These are phyloP conservation scores for Axilococcus clingmanii DNA, from an alignment of 139 green algal genomes.

Conservation along the genomic window DNA sequence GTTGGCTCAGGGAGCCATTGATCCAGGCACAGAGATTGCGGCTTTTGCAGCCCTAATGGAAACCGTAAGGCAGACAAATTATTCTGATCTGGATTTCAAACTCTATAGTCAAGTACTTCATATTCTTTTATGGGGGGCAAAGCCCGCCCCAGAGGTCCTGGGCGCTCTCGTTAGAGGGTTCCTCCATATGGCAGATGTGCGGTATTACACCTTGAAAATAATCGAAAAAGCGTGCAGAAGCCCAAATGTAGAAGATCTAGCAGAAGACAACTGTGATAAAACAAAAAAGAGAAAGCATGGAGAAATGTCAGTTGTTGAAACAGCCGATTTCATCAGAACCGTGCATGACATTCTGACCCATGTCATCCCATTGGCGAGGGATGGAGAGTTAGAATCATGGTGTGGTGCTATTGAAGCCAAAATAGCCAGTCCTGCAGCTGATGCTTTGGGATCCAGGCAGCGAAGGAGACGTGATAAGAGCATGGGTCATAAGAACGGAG, in stretches of 20 bases:
- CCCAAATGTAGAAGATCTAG: neutral
- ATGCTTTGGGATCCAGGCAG: slow-evolving; percentile 34
- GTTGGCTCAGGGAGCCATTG: neutral
- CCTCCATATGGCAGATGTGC: slow-evolving; percentile 36
- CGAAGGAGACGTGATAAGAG: slow-evolving; percentile 47
- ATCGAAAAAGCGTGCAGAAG: slow-evolving; percentile 22
- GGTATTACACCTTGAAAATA: slow-evolving; percentile 46
- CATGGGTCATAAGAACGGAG: neutral
- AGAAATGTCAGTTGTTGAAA: neutral
- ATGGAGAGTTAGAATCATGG: slow-evolving; percentile 40
- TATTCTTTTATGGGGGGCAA: slow-evolving; percentile 8
- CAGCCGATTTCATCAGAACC: slow-evolving; percentile 11
- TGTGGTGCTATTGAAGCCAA: slow-evolving; percentile 52
- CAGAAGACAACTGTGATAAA: neutral
- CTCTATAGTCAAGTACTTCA: slow-evolving; percentile 36
- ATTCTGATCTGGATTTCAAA: slow-evolving; percentile 15
- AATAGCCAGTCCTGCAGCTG: slow-evolving; percentile 21
- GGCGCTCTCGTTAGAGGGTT: slow-evolving; percentile 42
- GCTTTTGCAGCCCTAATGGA: slow-evolving; percentile 50
- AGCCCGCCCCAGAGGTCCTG: slow-evolving; percentile 27
- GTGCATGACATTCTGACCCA: slow-evolving; percentile 14
- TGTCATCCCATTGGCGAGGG: slow-evolving; percentile 1
- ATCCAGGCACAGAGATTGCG: slow-evolving; percentile 17
- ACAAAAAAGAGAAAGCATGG: slow-evolving; percentile 4
- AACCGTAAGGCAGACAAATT: slow-evolving; percentile 18